Evolutionary conservation across 306 rosid species (phyloP).

Genomic region (Sechiopsis laciniata): DNA sequence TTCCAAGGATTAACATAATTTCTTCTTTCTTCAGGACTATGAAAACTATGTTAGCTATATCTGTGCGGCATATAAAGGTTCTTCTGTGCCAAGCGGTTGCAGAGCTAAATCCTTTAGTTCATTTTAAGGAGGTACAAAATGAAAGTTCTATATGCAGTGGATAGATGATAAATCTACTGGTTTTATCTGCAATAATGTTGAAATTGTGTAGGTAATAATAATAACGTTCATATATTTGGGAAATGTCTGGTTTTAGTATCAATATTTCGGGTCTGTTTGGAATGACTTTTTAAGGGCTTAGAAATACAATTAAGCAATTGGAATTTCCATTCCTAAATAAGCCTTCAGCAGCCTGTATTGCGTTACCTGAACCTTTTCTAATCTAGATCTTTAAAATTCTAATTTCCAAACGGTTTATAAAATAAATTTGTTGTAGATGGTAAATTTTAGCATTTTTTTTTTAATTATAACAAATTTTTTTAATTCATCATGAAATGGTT

Average conservation of each 20-base stretch:
- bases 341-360: too few species aligned
- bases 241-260: not conserved
- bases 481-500: too few species aligned
- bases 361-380: too few species aligned
- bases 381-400: too few species aligned
- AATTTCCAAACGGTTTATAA: too few species aligned
- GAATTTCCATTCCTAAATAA: too few species aligned
- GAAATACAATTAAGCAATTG: too few species aligned
- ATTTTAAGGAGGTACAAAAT: constrained; percentile 19
- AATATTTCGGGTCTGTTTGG: not conserved
- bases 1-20: constrained; percentile 8
- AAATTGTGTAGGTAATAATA: not conserved
- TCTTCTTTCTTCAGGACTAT: constrained; percentile 50
- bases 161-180: constrained; percentile 12
- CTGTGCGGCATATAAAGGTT: constrained; percentile 69
- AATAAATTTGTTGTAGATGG: too few species aligned
- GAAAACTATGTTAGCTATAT: constrained; percentile 60
- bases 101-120: constrained; percentile 30
- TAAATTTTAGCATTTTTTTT: too few species aligned
- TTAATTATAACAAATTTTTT: too few species aligned
- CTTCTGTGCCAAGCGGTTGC: constrained; percentile 37
- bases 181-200: constrained; percentile 1
- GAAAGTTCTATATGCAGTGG: constrained; percentile 28
- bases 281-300: too few species aligned
- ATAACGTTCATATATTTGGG: not conserved